phyloP scores from a whole-genome alignment of 176 grass and related monocot genomes.

The Elymus sibiricus region DNA sequence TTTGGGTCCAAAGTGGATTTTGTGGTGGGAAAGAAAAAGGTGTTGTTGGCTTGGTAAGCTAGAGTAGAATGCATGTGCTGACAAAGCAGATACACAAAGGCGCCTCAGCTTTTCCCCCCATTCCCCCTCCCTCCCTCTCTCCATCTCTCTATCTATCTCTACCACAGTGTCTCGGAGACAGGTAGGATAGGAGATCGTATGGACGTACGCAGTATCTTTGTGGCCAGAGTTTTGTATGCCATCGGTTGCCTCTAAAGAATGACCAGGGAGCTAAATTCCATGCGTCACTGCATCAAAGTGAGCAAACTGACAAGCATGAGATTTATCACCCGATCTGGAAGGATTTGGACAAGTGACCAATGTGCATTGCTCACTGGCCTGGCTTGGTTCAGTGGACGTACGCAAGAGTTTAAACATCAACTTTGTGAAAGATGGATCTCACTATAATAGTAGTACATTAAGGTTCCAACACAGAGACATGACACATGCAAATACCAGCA shows the following conservation, averaged over 20 bases:
- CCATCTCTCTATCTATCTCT: background rate
- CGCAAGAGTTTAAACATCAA: background rate
- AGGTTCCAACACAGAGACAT: background rate
- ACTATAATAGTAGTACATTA: background rate
- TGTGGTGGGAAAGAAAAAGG: conserved; percentile 49
- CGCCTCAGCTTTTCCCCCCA: conserved; percentile 38
- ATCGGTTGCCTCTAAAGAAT: conserved; percentile 54
- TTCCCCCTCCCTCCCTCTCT: background rate
- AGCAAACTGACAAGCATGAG: conserved; percentile 35
- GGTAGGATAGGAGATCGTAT: conserved; percentile 32
- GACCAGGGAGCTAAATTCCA: conserved; percentile 23
- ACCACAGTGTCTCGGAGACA: background rate
- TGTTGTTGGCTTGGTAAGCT: conserved; percentile 2
- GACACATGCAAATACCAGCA: background rate
- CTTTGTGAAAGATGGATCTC: background rate
- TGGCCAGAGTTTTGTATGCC: conserved; percentile 28
- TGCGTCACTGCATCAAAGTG: conserved; percentile 46
- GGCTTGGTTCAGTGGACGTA: background rate
- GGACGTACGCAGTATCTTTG: conserved; percentile 35
- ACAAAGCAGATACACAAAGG: conserved; percentile 81
- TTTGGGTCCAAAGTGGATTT: conserved; percentile 65
- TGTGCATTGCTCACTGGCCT: conserved; percentile 26
- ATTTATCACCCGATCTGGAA: conserved; percentile 47
- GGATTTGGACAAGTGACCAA: conserved; percentile 32
- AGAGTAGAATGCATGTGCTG: conserved; percentile 64